Evolutionary conservation across 768 basidiomycete genomes (phyloP).

Genomic region (Naganishia antarctica): DNA sequence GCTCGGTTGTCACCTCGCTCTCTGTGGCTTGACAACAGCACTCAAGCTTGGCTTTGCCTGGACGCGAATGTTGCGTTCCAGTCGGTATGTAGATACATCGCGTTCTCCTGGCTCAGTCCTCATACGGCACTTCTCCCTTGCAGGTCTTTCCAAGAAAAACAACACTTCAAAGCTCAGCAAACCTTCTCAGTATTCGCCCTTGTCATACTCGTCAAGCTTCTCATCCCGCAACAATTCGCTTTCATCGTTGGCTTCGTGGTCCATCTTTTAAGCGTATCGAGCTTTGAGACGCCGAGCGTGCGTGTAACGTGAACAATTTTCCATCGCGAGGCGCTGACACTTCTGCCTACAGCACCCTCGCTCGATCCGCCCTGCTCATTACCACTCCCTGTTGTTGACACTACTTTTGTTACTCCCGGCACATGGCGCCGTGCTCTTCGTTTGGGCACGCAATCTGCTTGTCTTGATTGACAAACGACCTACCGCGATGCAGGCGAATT

Average conservation of each 20-base stretch:
- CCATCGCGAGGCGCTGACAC: neutral
- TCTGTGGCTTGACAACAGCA: conserved; percentile 34
- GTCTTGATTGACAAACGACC: neutral
- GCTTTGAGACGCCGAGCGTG: neutral
- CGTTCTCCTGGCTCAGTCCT: neutral
- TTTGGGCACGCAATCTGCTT: conserved; percentile 19
- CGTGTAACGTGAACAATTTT: neutral
- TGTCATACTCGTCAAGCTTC: conserved; percentile 61
- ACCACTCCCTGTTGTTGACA: conserved; percentile 7
- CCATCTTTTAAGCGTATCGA: conserved; percentile 50
- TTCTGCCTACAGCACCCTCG: neutral
- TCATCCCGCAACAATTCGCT: conserved; percentile 89
- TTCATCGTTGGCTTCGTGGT: conserved; percentile 79
- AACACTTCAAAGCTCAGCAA: conserved; percentile 44
- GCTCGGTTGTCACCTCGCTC: neutral
- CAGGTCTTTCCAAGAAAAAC: conserved; percentile 14
- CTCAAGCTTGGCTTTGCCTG: conserved; percentile 21
- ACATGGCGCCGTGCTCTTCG: conserved; percentile 15
- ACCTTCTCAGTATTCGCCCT: conserved; percentile 61
- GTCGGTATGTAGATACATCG: neutral
- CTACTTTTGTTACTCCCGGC: conserved; percentile 16
- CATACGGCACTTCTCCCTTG: neutral
- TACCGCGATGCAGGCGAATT: neutral
- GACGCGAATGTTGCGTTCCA: conserved; percentile 6
- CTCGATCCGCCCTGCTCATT: neutral